These are phyloP conservation scores for Millerago galiae DNA, from an alignment of 805 yeast species.

Conservation along the genomic window DNA sequence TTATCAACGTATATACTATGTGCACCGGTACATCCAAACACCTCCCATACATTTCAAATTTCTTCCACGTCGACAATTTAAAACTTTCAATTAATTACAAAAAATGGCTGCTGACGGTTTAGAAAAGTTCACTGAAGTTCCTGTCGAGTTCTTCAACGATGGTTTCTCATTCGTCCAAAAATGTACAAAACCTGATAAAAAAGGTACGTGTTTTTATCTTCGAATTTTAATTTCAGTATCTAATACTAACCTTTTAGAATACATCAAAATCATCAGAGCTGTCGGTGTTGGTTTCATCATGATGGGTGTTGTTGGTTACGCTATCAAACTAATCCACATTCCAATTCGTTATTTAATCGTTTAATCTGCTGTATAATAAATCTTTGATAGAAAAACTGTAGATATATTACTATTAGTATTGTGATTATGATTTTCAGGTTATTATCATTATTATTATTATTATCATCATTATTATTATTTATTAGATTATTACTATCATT, in stretches of 20 bases:
- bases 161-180: constrained; percentile 83
- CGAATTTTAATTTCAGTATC: neutral
- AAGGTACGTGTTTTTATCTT: constrained; percentile 42
- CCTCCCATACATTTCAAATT: too few relatives aligned
- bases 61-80: neutral
- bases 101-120: constrained; percentile 48
- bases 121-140: constrained; percentile 78
- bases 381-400: too few relatives aligned
- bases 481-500: too few relatives aligned
- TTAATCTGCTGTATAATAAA: constrained; percentile 28
- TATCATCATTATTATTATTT: too few relatives aligned
- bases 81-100: too few relatives aligned
- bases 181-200: constrained; percentile 88
- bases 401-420: too few relatives aligned
- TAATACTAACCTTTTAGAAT: constrained; percentile 43
- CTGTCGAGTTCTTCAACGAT: constrained; percentile 86
- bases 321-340: constrained; percentile 87
- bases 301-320: constrained; percentile 97
- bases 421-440: too few relatives aligned
- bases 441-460: too few relatives aligned
- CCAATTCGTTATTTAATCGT: constrained; percentile 96
- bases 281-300: constrained; percentile 95
- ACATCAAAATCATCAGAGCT: constrained; percentile 82
- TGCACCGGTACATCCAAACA: too few relatives aligned
- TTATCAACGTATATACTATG: too few relatives aligned